Evolutionary conservation across 352 stramenopile species (phyloP).

Genomic region (Pythium vanterpoolii): DNA sequence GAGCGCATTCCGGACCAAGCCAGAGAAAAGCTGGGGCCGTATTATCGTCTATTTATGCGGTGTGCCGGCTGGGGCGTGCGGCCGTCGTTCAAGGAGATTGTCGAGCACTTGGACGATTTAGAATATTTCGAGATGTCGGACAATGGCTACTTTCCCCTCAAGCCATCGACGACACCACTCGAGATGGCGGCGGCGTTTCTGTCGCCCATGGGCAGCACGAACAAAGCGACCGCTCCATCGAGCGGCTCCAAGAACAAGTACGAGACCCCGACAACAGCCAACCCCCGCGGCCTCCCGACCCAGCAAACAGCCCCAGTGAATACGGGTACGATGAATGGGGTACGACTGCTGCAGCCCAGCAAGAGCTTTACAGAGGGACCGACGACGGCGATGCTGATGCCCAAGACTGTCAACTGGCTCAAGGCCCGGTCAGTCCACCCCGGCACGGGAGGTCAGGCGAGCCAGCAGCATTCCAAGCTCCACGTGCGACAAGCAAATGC

Average conservation of each 20-base stretch:
- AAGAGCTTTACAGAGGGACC: constrained; percentile 42
- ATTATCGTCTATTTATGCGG: constrained; percentile 66
- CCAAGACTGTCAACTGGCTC: constrained; percentile 77
- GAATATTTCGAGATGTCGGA: constrained; percentile 77
- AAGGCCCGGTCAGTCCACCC: constrained; percentile 62
- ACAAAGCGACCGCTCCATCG: constrained; percentile 20
- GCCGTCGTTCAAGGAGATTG: constrained; percentile 75
- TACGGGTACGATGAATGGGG: constrained; percentile 10
- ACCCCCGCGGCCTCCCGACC: constrained; percentile 23
- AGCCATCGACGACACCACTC: constrained; percentile 33
- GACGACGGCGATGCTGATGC: background rate
- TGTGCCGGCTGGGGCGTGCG: constrained; percentile 78
- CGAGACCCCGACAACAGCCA: constrained; percentile 41
- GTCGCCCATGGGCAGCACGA: constrained; percentile 40
- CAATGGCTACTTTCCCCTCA: constrained; percentile 75
- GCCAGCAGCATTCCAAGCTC: background rate
- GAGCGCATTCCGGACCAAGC: constrained; percentile 52
- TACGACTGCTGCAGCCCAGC: constrained; percentile 34
- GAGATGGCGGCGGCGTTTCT: constrained; percentile 53
- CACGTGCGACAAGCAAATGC: background rate
- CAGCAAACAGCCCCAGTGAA: background rate
- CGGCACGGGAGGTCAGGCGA: background rate
- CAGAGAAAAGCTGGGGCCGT: constrained; percentile 56
- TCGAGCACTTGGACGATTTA: constrained; percentile 72
- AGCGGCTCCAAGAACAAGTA: constrained; percentile 59